Base-by-base conservation (phyloP, 169 alveolate species). In the Theileria orientalis region DNA sequence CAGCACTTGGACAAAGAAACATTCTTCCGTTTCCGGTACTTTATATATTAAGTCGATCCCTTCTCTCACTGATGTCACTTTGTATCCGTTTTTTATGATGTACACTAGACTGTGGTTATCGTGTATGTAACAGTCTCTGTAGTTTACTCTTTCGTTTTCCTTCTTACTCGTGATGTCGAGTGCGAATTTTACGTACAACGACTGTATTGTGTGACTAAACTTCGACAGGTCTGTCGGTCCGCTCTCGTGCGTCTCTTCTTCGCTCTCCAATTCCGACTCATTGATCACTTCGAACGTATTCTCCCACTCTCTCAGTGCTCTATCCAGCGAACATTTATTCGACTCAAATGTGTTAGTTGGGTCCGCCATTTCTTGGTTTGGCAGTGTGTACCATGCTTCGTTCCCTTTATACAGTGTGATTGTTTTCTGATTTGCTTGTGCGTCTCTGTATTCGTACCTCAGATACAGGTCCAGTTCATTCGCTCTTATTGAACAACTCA, bases 81-180 rank as follows among this genome's bases (percentile, higher is more conserved):
- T 29, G 46, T 67, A 42, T 30, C 16, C 6, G 59, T 66, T 16
- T 52, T 23, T 14, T 68, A 42, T 41, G 3, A 37, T 29, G 69
- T 37, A 27, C 42, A 75, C 29, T 54, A 68, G 33, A 21, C 61
- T 27, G 46, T 75, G 0, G 35, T 64, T 67, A n/a, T 32, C 61
- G 32, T 30, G 51, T 37, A 44, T 40, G 68, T 63, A 64, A 21
- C 23, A 42, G 44, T 75, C 52, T 52, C 69, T 64, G 61, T 16
- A 40, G 60, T 75, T 14, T 13, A 59, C 61, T 64, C 62, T 49
- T 68, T 21, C 41, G 62, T n/a, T 29, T 71, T 75, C 35, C 69
- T 54, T 25, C 62, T 66, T 75, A 68, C 61, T 51, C 60, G 57
- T 64, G 59, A 70, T 33, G 62, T 75, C 2, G 75, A 75, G 37